phyloP scores from a whole-genome alignment of 1,139 yeast genomes.

The Hansenula sp. region DNA sequence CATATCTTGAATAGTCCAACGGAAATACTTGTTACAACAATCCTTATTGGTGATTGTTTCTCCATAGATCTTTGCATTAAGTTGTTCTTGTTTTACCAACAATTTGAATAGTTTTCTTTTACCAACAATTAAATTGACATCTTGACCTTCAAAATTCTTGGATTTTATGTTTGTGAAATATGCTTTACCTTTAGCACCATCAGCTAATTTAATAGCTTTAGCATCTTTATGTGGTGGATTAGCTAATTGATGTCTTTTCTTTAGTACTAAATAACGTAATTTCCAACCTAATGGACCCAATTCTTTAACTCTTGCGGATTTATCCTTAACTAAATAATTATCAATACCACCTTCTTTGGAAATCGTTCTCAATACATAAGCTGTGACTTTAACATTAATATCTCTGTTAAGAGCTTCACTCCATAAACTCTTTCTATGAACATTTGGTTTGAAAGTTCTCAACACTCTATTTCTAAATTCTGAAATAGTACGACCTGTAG shows the following conservation, averaged over 20 bases:
- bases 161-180: conserved; percentile 39
- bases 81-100: conserved; percentile 48
- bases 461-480: conserved; percentile 74
- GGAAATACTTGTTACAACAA: conserved; percentile 14
- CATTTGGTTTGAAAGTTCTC: conserved; percentile 81
- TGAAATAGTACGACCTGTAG: conserved; percentile 73
- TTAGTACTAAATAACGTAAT: conserved; percentile 69
- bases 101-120: conserved; percentile 55
- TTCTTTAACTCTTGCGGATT: conserved; percentile 85
- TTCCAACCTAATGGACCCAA: conserved; percentile 92
- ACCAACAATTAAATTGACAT: conserved; percentile 50
- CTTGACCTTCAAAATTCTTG: conserved; percentile 38
- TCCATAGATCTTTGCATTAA: conserved; percentile 40
- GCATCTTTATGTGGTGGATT: conserved; percentile 29
- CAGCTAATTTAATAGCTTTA: conserved; percentile 25
- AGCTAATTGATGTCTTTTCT: conserved; percentile 26
- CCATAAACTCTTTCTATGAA: conserved; percentile 73
- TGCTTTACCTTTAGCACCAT: conserved; percentile 39
- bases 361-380: conserved; percentile 81
- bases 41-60: conserved; percentile 40
- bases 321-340: conserved; percentile 79
- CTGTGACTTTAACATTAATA: conserved; percentile 58
- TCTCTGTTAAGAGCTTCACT: conserved; percentile 68
- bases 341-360: conserved; percentile 94
- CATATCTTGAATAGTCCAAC: background rate